Evolutionary conservation across 2,329 filamentous ascomycete species (phyloP).

Genomic region (Thielaviopsis cerberus): DNA sequence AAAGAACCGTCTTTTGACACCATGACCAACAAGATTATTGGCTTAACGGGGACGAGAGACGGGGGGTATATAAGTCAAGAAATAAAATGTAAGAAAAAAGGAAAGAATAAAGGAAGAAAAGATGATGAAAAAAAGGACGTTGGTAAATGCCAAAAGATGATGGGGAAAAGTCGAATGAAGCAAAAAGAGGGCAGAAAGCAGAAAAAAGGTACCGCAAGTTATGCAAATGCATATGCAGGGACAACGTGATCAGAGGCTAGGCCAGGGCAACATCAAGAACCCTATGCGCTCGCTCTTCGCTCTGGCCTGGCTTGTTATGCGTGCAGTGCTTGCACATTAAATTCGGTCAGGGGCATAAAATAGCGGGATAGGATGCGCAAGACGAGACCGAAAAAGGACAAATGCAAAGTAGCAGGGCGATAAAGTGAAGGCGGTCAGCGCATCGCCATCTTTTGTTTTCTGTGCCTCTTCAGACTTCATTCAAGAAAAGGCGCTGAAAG

Average conservation of each 20-base stretch:
- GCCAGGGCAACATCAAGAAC: neutral
- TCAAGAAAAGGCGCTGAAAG: neutral
- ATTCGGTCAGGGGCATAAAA: no score
- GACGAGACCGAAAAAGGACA: no score
- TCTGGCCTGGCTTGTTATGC: neutral
- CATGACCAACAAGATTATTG: neutral
- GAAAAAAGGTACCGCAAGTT: neutral
- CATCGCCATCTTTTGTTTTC: no score
- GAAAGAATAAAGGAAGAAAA: slow-evolving; percentile 4
- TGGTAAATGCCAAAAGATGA: neutral
- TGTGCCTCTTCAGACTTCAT: no score
- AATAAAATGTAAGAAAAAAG: neutral
- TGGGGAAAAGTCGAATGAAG: neutral
- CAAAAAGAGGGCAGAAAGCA: no score
- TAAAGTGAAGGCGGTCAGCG: no score
- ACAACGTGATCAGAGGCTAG: no score
- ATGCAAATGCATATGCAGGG: neutral
- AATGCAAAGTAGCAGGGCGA: neutral
- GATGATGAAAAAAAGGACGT: neutral
- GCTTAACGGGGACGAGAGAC: neutral
- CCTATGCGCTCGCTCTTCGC: neutral
- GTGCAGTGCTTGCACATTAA: no score
- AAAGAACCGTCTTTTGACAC: neutral
- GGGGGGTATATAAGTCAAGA: neutral
- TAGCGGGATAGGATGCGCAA: no score